Base-by-base conservation (phyloP, 176 grass and related monocot species). In the Bromus sterilis region DNA sequence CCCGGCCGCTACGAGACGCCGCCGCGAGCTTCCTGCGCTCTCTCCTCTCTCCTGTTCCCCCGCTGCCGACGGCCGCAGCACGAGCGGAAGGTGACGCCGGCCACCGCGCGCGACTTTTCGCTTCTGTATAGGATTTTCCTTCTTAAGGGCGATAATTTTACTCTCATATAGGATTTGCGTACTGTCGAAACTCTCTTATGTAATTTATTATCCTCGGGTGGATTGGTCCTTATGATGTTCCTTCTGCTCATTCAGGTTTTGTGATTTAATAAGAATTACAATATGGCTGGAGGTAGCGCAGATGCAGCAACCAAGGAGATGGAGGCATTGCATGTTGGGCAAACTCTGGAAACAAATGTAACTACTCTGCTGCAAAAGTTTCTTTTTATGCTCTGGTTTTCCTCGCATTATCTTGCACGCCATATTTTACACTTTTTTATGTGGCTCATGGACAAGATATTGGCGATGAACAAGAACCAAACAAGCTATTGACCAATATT, bases 261-360 rank as follows among this genome's bases (percentile, higher is more conserved):
- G 28, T 11, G 12, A 36, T 21, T 23, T 48, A 13, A 29, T 21
- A 11, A 20, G 4, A 73, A 59, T 28, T 74, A 79, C 13, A 68
- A 74, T 79, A 90, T 90, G 83, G 23, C 64, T 34, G 58, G 20
- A 6, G 40, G 34, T 51, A 66, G 20, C 46, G 34, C 18, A 2
- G 79, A 82, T 74, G 67, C 75, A 26, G 6, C 66, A 41, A 48
- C 66, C 73, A 82, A 74, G 79, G 74, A 86, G 83, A 82, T 74
- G 88, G 88, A 90, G 66, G 46, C 44, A 24, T 59, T 86, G 36
- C 21, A 71, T 51, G 46, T 82, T 46, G 79, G 20, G 44, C 66
- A 86, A 67, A 59, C 72, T 8, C 28, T 49, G 20, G 66, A 82
- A 72, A 67, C 74, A 18, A 35, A 82, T 74, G 83, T 82, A 82